These are phyloP conservation scores for Cryptosporidium meleagridis DNA, from an alignment of 169 alveolate species.

Conservation along the genomic window DNA sequence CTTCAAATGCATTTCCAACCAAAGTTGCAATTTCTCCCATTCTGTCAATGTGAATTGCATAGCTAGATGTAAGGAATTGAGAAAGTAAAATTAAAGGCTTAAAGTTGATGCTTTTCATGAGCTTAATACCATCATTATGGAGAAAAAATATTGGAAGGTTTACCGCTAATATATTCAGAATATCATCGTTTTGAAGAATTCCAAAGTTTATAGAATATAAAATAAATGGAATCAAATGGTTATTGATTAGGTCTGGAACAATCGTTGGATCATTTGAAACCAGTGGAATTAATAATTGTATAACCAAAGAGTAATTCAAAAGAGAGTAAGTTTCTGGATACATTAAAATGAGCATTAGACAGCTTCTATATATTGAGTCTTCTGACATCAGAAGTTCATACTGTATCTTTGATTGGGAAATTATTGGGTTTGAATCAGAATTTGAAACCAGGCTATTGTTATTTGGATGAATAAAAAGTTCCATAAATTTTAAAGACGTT, in stretches of 20 bases:
- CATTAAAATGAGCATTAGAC: constrained; percentile 64
- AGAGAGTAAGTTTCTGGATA: constrained; percentile 63
- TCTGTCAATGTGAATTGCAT: constrained; percentile 68
- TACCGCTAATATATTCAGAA: constrained; percentile 60
- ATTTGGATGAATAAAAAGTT: constrained; percentile 65
- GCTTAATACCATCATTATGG: constrained; percentile 61
- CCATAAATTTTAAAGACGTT: constrained; percentile 63
- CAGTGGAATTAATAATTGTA: constrained; percentile 51
- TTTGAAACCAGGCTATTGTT: constrained; percentile 46
- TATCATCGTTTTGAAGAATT: constrained; percentile 64
- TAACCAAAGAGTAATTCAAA: constrained; percentile 44
- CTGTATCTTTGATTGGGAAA: constrained; percentile 64
- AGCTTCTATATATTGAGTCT: constrained; percentile 53
- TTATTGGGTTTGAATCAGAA: constrained; percentile 61
- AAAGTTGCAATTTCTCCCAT: constrained; percentile 74
- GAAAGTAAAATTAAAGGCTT: constrained; percentile 46
- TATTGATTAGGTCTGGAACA: constrained; percentile 58
- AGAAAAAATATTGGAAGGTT: constrained; percentile 70
- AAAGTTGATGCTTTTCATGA: constrained; percentile 33
- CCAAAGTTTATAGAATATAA: constrained; percentile 40
- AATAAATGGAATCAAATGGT: constrained; percentile 54
- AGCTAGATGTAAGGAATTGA: constrained; percentile 55
- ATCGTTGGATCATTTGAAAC: constrained; percentile 69
- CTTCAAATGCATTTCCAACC: constrained; percentile 70
- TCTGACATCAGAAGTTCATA: constrained; percentile 56